These are phyloP conservation scores for Colletotrichum scovillei DNA, from an alignment of 2,329 filamentous ascomycete genomes.

Conservation along the genomic window DNA sequence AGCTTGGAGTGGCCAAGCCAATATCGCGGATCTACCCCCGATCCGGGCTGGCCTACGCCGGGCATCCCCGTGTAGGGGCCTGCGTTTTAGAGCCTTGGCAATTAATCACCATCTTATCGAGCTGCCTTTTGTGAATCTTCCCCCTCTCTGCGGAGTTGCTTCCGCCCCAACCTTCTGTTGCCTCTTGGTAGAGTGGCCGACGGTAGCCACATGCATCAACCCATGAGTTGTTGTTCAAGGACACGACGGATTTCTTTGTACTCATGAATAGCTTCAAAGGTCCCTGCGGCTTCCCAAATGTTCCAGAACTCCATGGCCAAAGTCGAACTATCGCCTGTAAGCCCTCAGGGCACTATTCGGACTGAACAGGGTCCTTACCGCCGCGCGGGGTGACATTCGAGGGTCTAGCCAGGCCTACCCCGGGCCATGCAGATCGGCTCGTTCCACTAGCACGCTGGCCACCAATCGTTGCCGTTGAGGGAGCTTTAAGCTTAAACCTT, in stretches of 20 bases:
- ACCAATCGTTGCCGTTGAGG: neutral
- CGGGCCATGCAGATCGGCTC: slow-evolving; percentile 16
- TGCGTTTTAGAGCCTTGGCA: slow-evolving; percentile 12
- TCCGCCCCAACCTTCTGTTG: neutral
- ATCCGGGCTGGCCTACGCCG: too few relatives aligned
- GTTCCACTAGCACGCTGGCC: neutral
- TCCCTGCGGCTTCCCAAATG: neutral
- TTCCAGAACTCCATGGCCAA: neutral
- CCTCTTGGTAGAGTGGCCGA: neutral
- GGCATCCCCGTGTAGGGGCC: neutral
- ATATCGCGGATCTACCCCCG: too few relatives aligned
- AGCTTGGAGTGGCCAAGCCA: too few relatives aligned
- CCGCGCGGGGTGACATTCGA: slow-evolving; percentile 7
- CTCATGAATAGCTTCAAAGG: neutral
- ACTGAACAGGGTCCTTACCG: neutral
- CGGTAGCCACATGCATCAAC: neutral
- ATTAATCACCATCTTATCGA: slow-evolving; percentile 6
- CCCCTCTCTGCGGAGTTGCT: neutral
- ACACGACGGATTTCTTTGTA: too few relatives aligned
- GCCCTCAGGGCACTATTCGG: neutral
- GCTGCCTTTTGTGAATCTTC: neutral
- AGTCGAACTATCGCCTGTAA: neutral
- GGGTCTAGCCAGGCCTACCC: neutral
- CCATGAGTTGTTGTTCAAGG: neutral
- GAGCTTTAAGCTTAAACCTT: slow-evolving; percentile 35